Conservation (phyloP, 202 grass and related monocot species). For the Dendrocalamus latiflorus region DNA sequence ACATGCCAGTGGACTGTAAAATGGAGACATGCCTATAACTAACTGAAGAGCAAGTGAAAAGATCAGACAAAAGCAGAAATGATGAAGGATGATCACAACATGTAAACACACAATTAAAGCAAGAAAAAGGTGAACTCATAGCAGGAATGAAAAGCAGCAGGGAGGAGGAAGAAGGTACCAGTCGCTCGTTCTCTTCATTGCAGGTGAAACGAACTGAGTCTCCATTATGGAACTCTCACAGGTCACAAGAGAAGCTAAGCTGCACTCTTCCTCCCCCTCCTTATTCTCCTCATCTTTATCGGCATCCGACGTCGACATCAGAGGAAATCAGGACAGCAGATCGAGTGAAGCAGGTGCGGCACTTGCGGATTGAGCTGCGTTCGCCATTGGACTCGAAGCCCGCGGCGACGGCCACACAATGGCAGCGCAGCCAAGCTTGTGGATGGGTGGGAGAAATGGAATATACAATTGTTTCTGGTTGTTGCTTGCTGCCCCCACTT, state of each 20-base stretch:
- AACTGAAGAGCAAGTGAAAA: not conserved
- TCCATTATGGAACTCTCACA: not conserved
- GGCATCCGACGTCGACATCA: conserved; percentile 9
- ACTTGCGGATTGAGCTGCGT: conserved; percentile 6
- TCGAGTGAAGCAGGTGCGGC: conserved; percentile 32
- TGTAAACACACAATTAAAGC: not conserved
- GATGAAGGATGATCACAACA: not conserved
- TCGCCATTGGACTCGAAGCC: not conserved
- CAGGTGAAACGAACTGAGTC: conserved; percentile 42
- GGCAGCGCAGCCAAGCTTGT: not conserved
- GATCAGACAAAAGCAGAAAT: not conserved
- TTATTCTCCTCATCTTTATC: no score
- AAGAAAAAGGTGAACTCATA: not conserved
- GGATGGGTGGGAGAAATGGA: not conserved
- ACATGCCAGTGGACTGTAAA: not conserved
- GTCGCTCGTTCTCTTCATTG: conserved; percentile 65
- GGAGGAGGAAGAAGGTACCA: conserved; percentile 32
- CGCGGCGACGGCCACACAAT: conserved; percentile 18
- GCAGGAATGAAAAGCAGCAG: not conserved
- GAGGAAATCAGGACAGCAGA: not conserved
- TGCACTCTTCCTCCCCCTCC: no score
- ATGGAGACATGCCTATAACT: not conserved
- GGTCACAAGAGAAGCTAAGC: not conserved
- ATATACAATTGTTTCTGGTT: not conserved
- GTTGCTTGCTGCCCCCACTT: not conserved